Conservation (phyloP, 129 eudicot genomes). For the Calendula officinalis region DNA sequence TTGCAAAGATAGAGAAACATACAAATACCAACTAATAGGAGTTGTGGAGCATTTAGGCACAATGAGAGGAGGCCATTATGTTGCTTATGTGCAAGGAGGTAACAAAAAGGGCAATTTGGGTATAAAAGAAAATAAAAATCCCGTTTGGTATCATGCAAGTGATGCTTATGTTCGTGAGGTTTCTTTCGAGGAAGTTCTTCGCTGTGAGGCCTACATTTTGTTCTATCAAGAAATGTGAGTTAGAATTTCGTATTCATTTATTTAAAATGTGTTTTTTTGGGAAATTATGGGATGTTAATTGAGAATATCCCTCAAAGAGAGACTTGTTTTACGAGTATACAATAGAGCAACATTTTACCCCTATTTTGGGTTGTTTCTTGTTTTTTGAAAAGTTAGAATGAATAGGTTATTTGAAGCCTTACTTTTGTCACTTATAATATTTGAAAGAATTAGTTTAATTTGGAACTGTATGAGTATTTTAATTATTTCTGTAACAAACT, state of each 20-base stretch:
- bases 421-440: background rate
- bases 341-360: conserved; percentile 18
- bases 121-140: conserved; percentile 26
- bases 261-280: conserved; percentile 19
- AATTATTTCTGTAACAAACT: too few relatives aligned
- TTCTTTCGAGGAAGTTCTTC: conserved; percentile 69
- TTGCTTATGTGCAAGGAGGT: conserved; percentile 74
- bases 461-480: too few relatives aligned
- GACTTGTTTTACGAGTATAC: conserved; percentile 34
- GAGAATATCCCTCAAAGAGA: conserved; percentile 25
- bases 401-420: conserved; percentile 10
- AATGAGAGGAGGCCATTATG: conserved; percentile 91
- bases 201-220: conserved; percentile 79
- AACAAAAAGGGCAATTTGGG: conserved; percentile 15
- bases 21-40: conserved; percentile 63
- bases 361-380: conserved; percentile 19
- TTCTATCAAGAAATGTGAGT: conserved; percentile 68
- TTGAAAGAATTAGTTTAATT: too few relatives aligned
- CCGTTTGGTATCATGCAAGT: conserved; percentile 76
- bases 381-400: background rate
- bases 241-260: background rate
- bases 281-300: conserved; percentile 21
- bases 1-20: conserved; percentile 40
- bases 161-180: conserved; percentile 65
- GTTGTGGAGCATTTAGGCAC: conserved; percentile 91